These are phyloP conservation scores for Coelastrella sp. DNA, from an alignment of 139 green algal species.

Conservation along the genomic window DNA sequence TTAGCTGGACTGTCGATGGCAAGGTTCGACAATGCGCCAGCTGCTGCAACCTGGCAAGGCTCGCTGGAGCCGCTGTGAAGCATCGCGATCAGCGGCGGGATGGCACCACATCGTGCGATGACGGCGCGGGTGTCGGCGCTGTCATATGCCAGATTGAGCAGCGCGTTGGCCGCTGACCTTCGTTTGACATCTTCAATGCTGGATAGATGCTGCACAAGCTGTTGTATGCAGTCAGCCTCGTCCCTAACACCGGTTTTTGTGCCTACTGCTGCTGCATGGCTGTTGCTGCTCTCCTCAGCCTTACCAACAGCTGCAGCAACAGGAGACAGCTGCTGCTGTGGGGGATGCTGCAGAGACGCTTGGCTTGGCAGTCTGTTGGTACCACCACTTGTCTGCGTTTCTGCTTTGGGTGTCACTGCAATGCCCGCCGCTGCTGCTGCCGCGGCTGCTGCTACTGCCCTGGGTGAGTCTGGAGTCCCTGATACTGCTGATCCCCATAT, in stretches of 20 bases:
- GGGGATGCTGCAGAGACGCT: neutral
- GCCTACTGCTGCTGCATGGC: neutral
- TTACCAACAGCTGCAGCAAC: neutral
- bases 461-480: neutral
- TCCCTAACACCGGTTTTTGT: neutral
- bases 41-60: neutral
- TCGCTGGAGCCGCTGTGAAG: neutral
- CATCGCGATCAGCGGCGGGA: conserved; percentile 1
- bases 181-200: neutral
- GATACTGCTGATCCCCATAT: neutral
- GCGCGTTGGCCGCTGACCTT: neutral
- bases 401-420: neutral
- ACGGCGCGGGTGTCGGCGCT: neutral
- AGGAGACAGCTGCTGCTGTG: neutral
- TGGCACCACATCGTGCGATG: conserved; percentile 1
- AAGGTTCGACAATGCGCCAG: conserved; percentile 11
- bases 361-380: neutral
- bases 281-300: neutral
- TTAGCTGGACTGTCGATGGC: neutral
- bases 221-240: neutral
- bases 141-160: conserved; percentile 5
- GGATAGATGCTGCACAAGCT: neutral
- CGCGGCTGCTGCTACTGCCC: neutral
- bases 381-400: neutral
- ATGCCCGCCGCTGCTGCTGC: neutral